Evolutionary conservation across 1,284 basidiomycete genomes (phyloP).

Genomic region (Trametes pubescens): DNA sequence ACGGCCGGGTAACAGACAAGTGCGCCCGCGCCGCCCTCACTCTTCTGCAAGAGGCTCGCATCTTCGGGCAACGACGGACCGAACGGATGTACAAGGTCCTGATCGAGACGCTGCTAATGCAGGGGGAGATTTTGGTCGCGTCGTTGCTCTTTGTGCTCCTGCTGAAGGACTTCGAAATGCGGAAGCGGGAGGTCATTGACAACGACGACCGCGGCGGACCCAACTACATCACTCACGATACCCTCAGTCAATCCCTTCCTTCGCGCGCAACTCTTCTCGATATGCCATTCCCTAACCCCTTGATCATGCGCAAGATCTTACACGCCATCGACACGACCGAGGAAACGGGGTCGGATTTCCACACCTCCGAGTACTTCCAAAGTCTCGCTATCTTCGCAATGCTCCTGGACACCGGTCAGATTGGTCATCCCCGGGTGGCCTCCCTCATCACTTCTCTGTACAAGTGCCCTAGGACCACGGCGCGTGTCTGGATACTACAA

Average conservation of each 20-base stretch:
- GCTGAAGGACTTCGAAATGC: conserved; percentile 67
- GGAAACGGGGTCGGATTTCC: not conserved
- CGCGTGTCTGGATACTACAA: conserved; percentile 53
- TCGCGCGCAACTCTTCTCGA: conserved; percentile 3
- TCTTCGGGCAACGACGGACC: conserved; percentile 60
- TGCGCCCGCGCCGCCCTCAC: conserved; percentile 58
- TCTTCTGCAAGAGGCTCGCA: conserved; percentile 62
- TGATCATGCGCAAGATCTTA: conserved; percentile 31
- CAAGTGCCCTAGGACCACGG: conserved; percentile 54
- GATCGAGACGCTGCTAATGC: conserved; percentile 69
- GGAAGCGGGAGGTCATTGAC: conserved; percentile 22
- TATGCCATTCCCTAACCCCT: conserved; percentile 27
- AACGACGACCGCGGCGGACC: conserved; percentile 10
- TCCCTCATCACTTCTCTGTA: conserved; percentile 58
- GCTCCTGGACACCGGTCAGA: conserved; percentile 56
- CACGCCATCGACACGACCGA: conserved; percentile 19
- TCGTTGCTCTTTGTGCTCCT: conserved; percentile 72
- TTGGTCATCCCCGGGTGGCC: conserved; percentile 54
- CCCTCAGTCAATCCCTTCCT: conserved; percentile 14
- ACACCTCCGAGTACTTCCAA: conserved; percentile 49
- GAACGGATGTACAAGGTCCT: conserved; percentile 66
- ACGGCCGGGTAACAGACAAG: conserved; percentile 42
- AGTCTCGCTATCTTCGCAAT: conserved; percentile 65
- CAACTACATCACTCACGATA: conserved; percentile 16
- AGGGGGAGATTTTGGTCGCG: conserved; percentile 78